Conservation (phyloP, 228 moss, liverwort and hornwort species). For the Sphagnum magellanicum region DNA sequence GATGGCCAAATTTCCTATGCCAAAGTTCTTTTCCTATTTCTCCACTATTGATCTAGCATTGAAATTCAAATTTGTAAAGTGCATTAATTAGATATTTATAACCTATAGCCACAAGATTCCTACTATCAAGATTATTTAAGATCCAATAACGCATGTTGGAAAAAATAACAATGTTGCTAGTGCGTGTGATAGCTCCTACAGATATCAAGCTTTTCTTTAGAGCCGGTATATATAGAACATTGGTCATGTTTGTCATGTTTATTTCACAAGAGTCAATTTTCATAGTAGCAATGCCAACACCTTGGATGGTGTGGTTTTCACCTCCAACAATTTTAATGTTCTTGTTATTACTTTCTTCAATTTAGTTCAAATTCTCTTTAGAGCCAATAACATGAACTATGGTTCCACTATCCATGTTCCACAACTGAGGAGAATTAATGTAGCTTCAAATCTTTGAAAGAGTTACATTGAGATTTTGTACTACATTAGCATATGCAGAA, state of each 20-base stretch:
- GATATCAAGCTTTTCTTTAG: background rate
- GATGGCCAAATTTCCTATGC: constrained; percentile 1
- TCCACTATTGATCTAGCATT: background rate
- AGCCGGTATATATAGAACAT: background rate
- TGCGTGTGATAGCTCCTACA: background rate
- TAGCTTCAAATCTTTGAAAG: background rate
- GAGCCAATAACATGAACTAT: background rate
- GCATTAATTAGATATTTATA: background rate
- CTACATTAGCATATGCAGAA: background rate
- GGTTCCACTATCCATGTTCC: background rate
- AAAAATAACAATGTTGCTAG: background rate
- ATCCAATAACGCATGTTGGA: background rate
- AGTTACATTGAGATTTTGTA: background rate
- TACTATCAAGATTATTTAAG: background rate
- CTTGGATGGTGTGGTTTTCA: background rate
- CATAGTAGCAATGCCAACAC: background rate
- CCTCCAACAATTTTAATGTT: background rate
- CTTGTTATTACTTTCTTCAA: background rate
- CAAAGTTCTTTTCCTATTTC: background rate
- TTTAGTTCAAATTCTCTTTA: background rate
- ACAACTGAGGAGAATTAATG: background rate
- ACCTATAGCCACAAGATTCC: background rate
- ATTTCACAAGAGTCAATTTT: background rate
- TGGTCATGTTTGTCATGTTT: background rate
- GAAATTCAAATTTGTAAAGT: background rate